These are phyloP conservation scores for Chalciporus piperatus DNA, from an alignment of 768 basidiomycete genomes.

Conservation along the genomic window DNA sequence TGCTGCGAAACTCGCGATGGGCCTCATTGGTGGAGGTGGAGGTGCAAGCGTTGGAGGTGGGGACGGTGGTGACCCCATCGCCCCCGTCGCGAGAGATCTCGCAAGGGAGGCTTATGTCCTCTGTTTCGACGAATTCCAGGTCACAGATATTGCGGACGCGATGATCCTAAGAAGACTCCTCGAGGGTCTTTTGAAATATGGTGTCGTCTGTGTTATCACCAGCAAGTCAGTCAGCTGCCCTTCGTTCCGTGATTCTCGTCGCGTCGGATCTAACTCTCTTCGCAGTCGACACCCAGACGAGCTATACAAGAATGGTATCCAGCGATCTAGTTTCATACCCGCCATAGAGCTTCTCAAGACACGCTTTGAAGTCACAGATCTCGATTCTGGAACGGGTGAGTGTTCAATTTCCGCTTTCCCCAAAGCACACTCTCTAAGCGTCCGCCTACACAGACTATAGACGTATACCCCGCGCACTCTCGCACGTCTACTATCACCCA, in stretches of 20 bases:
- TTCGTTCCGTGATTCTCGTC: background rate
- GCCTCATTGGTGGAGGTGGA: conserved; percentile 43
- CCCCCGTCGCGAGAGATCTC: conserved; percentile 83
- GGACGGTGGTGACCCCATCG: conserved; percentile 69
- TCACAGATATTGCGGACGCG: conserved; percentile 96
- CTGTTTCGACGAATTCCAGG: conserved; percentile 99
- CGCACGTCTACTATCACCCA: conserved; percentile 90
- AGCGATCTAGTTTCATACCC: conserved; percentile 90
- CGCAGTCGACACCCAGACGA: conserved; percentile 93
- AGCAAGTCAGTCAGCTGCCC: conserved; percentile 71
- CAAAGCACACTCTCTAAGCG: too few species aligned
- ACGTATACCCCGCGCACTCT: conserved; percentile 87
- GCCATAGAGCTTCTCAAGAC: conserved; percentile 91
- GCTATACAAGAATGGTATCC: conserved; percentile 98
- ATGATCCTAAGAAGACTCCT: conserved; percentile 94
- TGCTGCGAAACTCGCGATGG: conserved; percentile 70
- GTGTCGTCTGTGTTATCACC: conserved; percentile 93
- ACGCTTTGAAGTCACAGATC: conserved; percentile 82
- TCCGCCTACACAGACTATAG: conserved; percentile 73
- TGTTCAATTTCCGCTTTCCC: conserved; percentile 12
- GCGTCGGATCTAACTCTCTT: background rate
- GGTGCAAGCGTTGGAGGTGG: conserved; percentile 26
- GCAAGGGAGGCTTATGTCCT: conserved; percentile 82
- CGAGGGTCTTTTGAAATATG: conserved; percentile 81
- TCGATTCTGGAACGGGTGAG: conserved; percentile 91